Evolutionary conservation across 2,329 filamentous ascomycete species (phyloP), one percentile per base, ranked within the genome.

Genomic region (Claviceps spartinae): DNA sequence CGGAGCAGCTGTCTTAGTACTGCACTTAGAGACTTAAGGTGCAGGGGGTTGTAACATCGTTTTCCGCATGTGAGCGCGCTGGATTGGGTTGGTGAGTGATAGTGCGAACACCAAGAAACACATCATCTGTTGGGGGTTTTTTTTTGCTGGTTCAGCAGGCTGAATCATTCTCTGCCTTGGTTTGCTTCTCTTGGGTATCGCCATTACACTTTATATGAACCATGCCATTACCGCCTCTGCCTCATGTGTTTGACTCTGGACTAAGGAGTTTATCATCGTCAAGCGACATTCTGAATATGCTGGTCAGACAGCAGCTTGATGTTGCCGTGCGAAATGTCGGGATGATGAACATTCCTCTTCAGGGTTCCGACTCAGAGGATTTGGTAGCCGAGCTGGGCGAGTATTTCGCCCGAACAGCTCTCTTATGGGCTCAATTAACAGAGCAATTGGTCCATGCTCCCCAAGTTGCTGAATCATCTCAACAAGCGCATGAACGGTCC

Each of bases 341-440:
- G 49, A 57, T 52, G 41, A 51, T 48, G n/a, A 50, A 57, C 48
- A 51, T 48, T n/a, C 56, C 54, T 44, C 54, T 51, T 38, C 53
- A 48, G 11, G 44, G 44, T 26, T 52, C 49, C n/a, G 54, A 59
- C 44, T 55, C 60, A 14, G 58, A 60, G 14, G 64, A 62, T 42
- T 52, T 69, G 49, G 60, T 67, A 43, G 57, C 56, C 36, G 65
- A 68, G 37, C 61, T 68, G 53, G 67, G 67, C 36, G 66, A 69
- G 24, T 69, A 69, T 52, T 54, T 69, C 24, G 58, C 60, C 34
- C 63, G 62, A 26, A 65, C 63, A n/a, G 64, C 67, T 22, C 51
- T 60, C 40, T 57, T 68, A 52, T 67, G 61, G 62, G 59, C 61
- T n/a, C 56, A 56, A 22, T 55, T 69, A 48, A 66, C 66, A 37